A percentile compares a stretch with the other conserved stretches of the same genome.
These are phyloP conservation scores for Aspergillus wentii DNA, from an alignment of 495 filamentous ascomycete genomes.

Conservation along the genomic window DNA sequence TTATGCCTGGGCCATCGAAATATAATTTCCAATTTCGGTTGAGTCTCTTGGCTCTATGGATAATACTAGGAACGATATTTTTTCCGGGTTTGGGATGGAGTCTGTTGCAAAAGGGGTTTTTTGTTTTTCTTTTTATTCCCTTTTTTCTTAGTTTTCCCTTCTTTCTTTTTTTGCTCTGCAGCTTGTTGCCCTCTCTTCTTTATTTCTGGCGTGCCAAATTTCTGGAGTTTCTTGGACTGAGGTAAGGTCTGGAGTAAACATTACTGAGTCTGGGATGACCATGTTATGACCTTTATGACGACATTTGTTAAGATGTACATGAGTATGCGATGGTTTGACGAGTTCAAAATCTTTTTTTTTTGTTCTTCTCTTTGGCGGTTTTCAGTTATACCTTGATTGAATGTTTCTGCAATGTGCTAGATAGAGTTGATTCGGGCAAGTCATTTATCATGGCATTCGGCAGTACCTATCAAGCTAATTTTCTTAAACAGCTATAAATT, in stretches of 20 bases:
- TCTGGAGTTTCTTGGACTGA: slow-evolving; percentile 28
- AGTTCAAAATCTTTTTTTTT: slow-evolving; percentile 7
- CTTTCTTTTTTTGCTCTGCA: slow-evolving; percentile 8
- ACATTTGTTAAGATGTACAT: slow-evolving; percentile 41
- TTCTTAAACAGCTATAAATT: too few species aligned
- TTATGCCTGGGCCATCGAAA: neutral
- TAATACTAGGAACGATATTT: neutral
- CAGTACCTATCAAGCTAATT: too few species aligned
- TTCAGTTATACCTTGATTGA: too few species aligned
- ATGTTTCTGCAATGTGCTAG: too few species aligned
- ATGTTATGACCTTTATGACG: slow-evolving; percentile 41
- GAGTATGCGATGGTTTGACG: slow-evolving; percentile 37
- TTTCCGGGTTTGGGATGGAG: neutral
- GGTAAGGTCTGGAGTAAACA: slow-evolving; percentile 14
- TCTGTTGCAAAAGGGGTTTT: slow-evolving; percentile 6
- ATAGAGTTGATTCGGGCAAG: too few species aligned
- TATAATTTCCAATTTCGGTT: neutral
- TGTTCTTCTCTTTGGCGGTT: neutral
- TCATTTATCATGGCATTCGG: too few species aligned
- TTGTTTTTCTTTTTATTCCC: slow-evolving; percentile 5
- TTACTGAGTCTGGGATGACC: slow-evolving; percentile 26
- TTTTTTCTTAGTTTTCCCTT: slow-evolving; percentile 7
- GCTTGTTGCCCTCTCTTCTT: too few species aligned
- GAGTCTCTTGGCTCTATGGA: neutral
- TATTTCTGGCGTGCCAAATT: slow-evolving; percentile 19